A percentile compares a stretch with the other conserved stretches of the same genome.
Evolutionary conservation across 2,329 filamentous ascomycete species (phyloP).

Genomic region (Aaosphaeria arxii): DNA sequence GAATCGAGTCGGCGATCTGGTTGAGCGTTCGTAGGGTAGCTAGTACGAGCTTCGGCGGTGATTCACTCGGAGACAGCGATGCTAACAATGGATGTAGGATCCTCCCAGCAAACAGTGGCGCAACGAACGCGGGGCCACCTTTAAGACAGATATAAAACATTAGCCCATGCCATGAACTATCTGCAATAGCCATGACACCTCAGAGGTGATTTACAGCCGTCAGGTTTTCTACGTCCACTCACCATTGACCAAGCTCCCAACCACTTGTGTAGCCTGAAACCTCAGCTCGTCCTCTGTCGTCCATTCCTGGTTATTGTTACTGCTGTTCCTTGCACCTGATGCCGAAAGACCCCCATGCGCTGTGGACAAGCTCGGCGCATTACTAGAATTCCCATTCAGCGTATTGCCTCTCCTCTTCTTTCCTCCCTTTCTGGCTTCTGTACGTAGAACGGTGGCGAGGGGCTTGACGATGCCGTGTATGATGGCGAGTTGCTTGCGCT

Average conservation of each 20-base stretch:
- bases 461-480: conserved; percentile 65
- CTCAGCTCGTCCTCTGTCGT: conserved; percentile 65
- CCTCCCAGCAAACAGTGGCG: conserved; percentile 66
- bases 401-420: conserved; percentile 46
- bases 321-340: no score
- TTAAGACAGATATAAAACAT: conserved; percentile 12
- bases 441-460: conserved; percentile 53
- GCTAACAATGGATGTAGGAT: conserved; percentile 68
- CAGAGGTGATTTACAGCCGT: neutral
- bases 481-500: conserved; percentile 80
- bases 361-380: conserved; percentile 8
- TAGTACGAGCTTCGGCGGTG: conserved; percentile 64
- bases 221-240: conserved; percentile 25
- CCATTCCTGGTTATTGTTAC: conserved; percentile 35
- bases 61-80: conserved; percentile 64
- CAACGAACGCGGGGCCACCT: conserved; percentile 79
- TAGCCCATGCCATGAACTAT: conserved; percentile 3
- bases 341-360: neutral
- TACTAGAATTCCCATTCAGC: conserved; percentile 35
- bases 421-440: conserved; percentile 42
- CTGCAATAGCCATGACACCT: neutral
- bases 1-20: conserved; percentile 65
- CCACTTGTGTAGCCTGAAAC: conserved; percentile 78
- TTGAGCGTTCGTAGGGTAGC: conserved; percentile 73
- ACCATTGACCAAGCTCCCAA: conserved; percentile 84